Base-by-base conservation (phyloP, 768 basidiomycete genomes). In the Boletus rubroflammeus region DNA sequence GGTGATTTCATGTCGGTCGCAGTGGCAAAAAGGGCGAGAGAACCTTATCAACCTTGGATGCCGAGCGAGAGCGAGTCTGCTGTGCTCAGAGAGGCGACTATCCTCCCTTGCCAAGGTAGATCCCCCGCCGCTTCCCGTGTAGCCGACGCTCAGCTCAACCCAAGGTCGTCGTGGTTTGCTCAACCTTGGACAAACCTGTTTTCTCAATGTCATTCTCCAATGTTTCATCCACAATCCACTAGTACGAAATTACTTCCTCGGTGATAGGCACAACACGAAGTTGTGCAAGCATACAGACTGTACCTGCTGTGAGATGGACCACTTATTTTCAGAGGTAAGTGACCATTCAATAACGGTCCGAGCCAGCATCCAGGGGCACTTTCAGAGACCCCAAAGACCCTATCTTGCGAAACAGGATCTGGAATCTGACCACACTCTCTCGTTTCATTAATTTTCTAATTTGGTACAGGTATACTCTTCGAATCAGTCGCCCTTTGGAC, bases 251-350 rank as follows among this genome's bases (percentile, higher is more conserved):
- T 91, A 89, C 68, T 98, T 93, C 64, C 83, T 98, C 25, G 81
- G 87, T 53, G 96, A 98, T 70, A 89, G 85, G 67, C 96, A 98
- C 67, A 93, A 94, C 64, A 77, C 72, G 61, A 77, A 72, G 56
- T 72, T 82, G 43, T 93, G 93, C 68, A 88, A 83, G 63, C 68
- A 72, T 28, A 80, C 81, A 23, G 82, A 84, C 43, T 97, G 94
- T 68, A 89, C 86, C 43, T 93, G 86, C 57, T 98, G 94, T 66
- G 94, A 96, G 69, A 90, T 98, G 88, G 94, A 98, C 71, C 85
- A 81, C 56, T 74, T 93, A 7, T 90, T 90, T 66, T 71, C 83
- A 6, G 90, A 91, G 74, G 90, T 86, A 53, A 45, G 63, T 45
- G 2, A 2, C 17, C 35, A 31, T n/a, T 19, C 43, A 15, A 35